A percentile compares a stretch with the other conserved stretches of the same genome.
phyloP scores from a whole-genome alignment of 2,329 filamentous ascomycete species.

The Colletotrichum spaethianum region DNA sequence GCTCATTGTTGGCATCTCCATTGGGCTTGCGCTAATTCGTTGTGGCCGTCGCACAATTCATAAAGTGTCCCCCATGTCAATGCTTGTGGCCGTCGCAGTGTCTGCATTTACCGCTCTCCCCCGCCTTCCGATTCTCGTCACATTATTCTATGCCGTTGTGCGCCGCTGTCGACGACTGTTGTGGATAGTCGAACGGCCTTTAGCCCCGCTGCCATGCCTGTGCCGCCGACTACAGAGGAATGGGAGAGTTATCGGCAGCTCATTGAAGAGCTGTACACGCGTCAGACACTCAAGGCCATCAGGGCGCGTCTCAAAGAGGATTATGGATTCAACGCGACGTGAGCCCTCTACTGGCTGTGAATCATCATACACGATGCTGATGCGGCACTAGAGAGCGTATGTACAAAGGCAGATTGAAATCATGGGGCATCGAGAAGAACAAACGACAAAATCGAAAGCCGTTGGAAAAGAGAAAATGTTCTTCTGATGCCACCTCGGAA shows the following conservation, averaged over 20 bases:
- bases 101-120: neutral
- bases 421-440: constrained; percentile 37
- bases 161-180: neutral
- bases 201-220: constrained; percentile 9
- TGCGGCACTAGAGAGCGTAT: constrained; percentile 27
- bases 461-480: neutral
- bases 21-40: neutral
- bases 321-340: constrained; percentile 35
- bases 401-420: constrained; percentile 35
- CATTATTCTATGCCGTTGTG: neutral
- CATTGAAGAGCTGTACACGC: constrained; percentile 28
- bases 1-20: constrained; percentile 9
- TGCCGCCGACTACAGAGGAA: constrained; percentile 31
- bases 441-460: constrained; percentile 12
- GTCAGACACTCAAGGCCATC: constrained; percentile 20
- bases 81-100: neutral
- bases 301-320: constrained; percentile 7
- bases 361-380: neutral
- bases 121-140: neutral
- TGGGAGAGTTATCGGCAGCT: constrained; percentile 29
- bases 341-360: neutral
- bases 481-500: neutral
- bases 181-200: neutral
- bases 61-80: constrained; percentile 15
- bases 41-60: constrained; percentile 12